Evolutionary conservation across 257 asterid genomes (phyloP).

Genomic region (Lycium ferocissimum): DNA sequence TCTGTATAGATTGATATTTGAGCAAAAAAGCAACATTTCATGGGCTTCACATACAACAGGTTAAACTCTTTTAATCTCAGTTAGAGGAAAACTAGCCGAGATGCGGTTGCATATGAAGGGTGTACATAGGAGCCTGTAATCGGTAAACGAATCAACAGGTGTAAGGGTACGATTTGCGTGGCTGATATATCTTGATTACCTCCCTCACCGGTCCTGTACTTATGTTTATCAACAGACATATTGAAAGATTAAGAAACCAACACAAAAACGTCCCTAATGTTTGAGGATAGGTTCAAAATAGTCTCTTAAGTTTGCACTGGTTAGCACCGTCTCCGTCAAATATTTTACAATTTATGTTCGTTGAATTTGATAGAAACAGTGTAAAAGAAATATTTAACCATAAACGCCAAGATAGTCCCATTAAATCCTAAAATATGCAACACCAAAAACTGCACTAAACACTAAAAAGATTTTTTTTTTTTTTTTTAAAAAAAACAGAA

Average conservation of each 20-base stretch:
- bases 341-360: too few species aligned
- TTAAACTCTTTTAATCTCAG: not conserved
- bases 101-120: not conserved
- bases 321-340: too few species aligned
- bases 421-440: too few species aligned
- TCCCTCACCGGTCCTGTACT: not conserved
- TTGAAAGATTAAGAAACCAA: not conserved
- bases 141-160: not conserved
- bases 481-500: too few species aligned
- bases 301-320: too few species aligned
- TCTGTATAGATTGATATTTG: conserved; percentile 3
- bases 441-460: too few species aligned
- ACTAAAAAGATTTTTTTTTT: too few species aligned
- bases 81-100: not conserved
- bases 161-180: not conserved
- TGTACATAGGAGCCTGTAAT: not conserved
- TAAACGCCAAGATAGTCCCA: too few species aligned
- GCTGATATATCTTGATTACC: not conserved
- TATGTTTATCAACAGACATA: not conserved
- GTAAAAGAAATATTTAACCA: too few species aligned
- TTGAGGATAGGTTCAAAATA: too few species aligned
- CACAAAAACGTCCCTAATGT: too few species aligned
- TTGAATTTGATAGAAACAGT: too few species aligned
- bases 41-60: not conserved
- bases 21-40: not conserved